Conservation (phyloP, 1,139 yeast genomes). For the Sugiyamaella xylanicola region DNA sequence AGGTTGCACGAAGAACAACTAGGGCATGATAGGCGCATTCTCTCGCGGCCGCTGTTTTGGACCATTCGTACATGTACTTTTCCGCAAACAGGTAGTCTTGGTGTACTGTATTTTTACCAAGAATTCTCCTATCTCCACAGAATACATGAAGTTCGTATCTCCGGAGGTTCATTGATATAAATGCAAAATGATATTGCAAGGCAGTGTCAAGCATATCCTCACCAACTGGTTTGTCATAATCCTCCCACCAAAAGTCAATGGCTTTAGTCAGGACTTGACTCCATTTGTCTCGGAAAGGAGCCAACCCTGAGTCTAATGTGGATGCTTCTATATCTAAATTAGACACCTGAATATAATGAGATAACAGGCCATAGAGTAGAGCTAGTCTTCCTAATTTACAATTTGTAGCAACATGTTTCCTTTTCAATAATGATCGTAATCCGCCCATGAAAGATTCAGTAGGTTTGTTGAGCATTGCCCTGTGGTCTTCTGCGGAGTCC, state of each 20-base stretch:
- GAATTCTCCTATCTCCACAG: constrained; percentile 78
- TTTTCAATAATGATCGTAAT: constrained; percentile 10
- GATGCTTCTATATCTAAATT: constrained; percentile 25
- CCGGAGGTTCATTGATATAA: constrained; percentile 9
- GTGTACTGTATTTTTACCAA: constrained; percentile 71
- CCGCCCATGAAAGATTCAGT: constrained; percentile 16
- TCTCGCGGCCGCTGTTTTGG: constrained; percentile 36
- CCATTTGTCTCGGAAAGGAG: constrained; percentile 24
- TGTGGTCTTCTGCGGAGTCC: constrained; percentile 49
- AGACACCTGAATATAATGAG: constrained; percentile 25
- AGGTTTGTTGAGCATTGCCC: constrained; percentile 14
- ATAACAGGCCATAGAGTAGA: constrained; percentile 25
- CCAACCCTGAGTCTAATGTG: constrained; percentile 19
- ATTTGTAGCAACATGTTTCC: constrained; percentile 20
- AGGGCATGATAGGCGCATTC: constrained; percentile 34
- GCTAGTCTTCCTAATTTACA: constrained; percentile 27
- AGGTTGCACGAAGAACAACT: constrained; percentile 18
- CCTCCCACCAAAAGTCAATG: constrained; percentile 23
- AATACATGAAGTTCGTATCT: constrained; percentile 75
- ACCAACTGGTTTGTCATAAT: constrained; percentile 14
- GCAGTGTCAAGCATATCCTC: constrained; percentile 5
- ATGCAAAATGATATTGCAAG: constrained; percentile 14
- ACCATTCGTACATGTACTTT: constrained; percentile 27
- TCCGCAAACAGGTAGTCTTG: constrained; percentile 54
- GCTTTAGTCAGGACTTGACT: constrained; percentile 16